Conservation (phyloP, 495 filamentous ascomycete genomes). For the Aspergillus steynii region DNA sequence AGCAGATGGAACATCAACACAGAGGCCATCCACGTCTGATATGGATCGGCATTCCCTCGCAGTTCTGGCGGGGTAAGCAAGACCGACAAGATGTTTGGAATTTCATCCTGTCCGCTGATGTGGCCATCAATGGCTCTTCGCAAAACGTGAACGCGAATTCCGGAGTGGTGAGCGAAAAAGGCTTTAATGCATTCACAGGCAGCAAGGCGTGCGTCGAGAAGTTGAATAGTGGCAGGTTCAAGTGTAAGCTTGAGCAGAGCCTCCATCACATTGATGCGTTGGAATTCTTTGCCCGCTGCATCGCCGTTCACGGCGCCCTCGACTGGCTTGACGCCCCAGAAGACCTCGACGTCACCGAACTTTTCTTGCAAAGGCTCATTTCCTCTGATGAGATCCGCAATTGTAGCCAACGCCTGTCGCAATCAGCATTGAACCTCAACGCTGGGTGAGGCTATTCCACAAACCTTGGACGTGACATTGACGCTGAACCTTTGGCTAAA, state of each 20-base stretch:
- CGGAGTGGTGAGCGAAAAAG: constrained; percentile 77
- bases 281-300: constrained; percentile 44
- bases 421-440: constrained; percentile 19
- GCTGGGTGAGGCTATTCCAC: constrained; percentile 17
- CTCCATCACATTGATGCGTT: constrained; percentile 84
- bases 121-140: constrained; percentile 88
- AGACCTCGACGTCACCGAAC: constrained; percentile 73
- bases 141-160: constrained; percentile 82
- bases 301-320: constrained; percentile 43
- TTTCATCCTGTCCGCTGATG: constrained; percentile 71
- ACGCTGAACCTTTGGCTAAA: constrained; percentile 76
- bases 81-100: constrained; percentile 87
- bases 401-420: constrained; percentile 71
- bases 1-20: constrained; percentile 90
- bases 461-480: constrained; percentile 78
- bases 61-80: constrained; percentile 64
- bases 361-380: constrained; percentile 78
- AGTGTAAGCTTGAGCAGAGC: constrained; percentile 86
- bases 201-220: constrained; percentile 79
- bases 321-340: constrained; percentile 34
- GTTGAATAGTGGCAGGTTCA: constrained; percentile 60
- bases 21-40: constrained; percentile 87
- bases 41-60: constrained; percentile 70
- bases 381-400: constrained; percentile 84
- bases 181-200: constrained; percentile 90